Base-by-base conservation (phyloP, 345 rosid species). In the Crucihimalaya himalaica region DNA sequence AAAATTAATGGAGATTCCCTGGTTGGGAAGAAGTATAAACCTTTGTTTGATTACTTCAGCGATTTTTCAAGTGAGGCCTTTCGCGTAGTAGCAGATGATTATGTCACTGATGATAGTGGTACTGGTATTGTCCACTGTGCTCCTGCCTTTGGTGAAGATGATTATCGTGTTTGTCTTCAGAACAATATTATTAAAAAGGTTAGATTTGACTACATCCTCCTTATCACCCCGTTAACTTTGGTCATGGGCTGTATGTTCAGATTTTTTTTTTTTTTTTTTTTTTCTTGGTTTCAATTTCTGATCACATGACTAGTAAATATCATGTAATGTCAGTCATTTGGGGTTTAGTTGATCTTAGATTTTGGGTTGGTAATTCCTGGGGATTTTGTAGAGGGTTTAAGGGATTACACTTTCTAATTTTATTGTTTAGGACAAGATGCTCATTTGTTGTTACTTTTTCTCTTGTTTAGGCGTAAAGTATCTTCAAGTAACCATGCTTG, bases 111-210 rank as follows among this genome's bases (percentile, higher is more conserved):
- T 81, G 97, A 89, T 66, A 90, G 91, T 76, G 99, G 99, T 83
- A 90, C 97, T 62, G 97, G 99, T 77, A 81, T 96, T 83, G 97
- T 92, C 50, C 99, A 96, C 62, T 87, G 96, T 78, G 98, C 99
- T 66, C 99, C 97, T 56, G 98, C 97, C 66, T 96, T 92, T 72
- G 99, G 99, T 79, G 99, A 96, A 81, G 98, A 96, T 66, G 99
- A 92, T 81, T 90, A 96, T 48, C 96, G 98, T 53, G 93, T 90
- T 69, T 96, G 99, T 86, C 83, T 89, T 20, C 84, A 56, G 50
- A 90, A 90, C 79, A 73, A 82, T 66, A 88, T 92, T 59, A 82
- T 90, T 59, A 78, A 42, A 31, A 88, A 96, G 98, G 99, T 90
- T 78, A 65, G 83, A 23, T 70, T 37, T 63, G 23, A 18, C 37